These are phyloP conservation scores for Suillus lakei DNA, from an alignment of 768 basidiomycete genomes.

Conservation along the genomic window DNA sequence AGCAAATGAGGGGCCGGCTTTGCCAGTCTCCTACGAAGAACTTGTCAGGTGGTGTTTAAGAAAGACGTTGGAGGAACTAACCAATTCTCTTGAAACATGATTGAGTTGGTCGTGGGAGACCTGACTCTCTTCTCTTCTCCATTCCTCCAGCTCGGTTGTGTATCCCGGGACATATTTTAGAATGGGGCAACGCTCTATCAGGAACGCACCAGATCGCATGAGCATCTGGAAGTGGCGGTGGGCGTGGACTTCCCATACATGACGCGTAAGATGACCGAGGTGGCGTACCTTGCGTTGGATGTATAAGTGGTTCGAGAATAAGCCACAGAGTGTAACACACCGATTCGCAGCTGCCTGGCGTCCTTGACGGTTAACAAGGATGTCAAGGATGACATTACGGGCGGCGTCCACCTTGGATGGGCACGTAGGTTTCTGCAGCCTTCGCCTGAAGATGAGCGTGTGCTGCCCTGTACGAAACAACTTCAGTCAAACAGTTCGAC, in stretches of 20 bases:
- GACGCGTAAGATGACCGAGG: constrained; percentile 37
- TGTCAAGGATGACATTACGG: constrained; percentile 35
- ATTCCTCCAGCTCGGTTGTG: constrained; percentile 54
- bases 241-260: constrained; percentile 40
- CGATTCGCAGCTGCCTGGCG: constrained; percentile 61
- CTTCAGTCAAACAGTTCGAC: neutral
- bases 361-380: constrained; percentile 33
- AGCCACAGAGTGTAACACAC: constrained; percentile 45
- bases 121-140: constrained; percentile 58
- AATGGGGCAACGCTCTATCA: constrained; percentile 43
- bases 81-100: constrained; percentile 51
- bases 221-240: constrained; percentile 36
- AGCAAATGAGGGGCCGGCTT: constrained; percentile 49
- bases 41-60: constrained; percentile 16
- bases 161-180: constrained; percentile 64
- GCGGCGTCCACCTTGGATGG: constrained; percentile 48
- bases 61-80: constrained; percentile 22
- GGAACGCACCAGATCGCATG: constrained; percentile 40
- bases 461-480: constrained; percentile 45
- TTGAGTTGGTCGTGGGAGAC: constrained; percentile 59
- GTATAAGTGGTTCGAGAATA: constrained; percentile 41
- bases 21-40: constrained; percentile 23
- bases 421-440: constrained; percentile 50
- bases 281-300: constrained; percentile 30
- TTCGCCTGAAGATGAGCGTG: constrained; percentile 64